A percentile compares a stretch with the other conserved stretches of the same genome.
Evolutionary conservation across 306 rosid genomes (phyloP).

Genomic region (Dalbergia cultrata): DNA sequence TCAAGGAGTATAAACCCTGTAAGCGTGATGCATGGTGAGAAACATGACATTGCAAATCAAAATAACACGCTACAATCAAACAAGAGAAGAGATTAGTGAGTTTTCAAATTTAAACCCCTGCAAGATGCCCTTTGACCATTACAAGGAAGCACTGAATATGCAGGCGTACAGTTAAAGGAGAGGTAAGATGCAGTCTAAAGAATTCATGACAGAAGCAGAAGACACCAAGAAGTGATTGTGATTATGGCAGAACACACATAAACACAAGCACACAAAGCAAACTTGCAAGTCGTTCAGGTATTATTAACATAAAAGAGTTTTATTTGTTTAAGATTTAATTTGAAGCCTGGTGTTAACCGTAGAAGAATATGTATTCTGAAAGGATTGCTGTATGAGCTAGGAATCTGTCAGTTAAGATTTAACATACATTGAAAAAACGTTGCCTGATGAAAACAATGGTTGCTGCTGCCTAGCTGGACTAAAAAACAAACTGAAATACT

Average conservation of each 20-base stretch:
- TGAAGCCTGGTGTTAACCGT: background rate
- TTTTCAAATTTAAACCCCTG: background rate
- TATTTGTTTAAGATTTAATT: no score
- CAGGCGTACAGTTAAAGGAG: no score
- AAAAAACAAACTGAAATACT: background rate
- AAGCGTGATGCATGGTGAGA: conserved; percentile 35
- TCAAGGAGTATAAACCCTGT: conserved; percentile 72
- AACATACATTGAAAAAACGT: no score
- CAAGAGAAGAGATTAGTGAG: background rate
- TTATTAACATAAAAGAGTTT: background rate
- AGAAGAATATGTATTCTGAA: background rate
- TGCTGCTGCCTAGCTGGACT: no score
- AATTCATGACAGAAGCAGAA: no score
- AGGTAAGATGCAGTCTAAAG: no score
- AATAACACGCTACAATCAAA: background rate
- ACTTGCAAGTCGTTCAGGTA: background rate
- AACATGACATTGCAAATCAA: conserved; percentile 23
- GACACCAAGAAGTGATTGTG: no score
- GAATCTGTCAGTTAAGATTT: background rate
- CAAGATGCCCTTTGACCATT: no score
- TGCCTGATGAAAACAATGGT: background rate
- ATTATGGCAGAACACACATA: no score
- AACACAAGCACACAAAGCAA: no score
- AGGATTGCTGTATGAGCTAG: no score
- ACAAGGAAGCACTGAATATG: no score